Percentiles rank a stretch among this genome's conserved stretches.
Evolutionary conservation across 345 rosid species (phyloP).

Genomic region (Syzygium oleosum): DNA sequence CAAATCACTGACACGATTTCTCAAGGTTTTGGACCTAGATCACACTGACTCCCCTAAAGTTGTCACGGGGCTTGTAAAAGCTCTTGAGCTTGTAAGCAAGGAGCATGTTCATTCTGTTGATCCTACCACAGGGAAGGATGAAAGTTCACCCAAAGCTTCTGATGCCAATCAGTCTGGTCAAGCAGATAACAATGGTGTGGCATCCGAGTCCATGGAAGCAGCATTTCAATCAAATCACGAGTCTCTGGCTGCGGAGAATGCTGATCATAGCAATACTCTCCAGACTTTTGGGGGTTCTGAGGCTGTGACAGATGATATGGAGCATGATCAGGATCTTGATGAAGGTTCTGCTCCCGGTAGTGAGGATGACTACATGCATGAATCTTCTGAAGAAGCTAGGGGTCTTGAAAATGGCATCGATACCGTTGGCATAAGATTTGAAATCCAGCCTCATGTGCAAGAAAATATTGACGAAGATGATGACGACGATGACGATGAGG

Average conservation of each 20-base stretch:
- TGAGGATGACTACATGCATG: slow-evolving; percentile 92
- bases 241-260: slow-evolving; percentile 41
- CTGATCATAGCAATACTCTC: slow-evolving; percentile 38
- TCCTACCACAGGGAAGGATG: slow-evolving; percentile 47
- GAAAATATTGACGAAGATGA: slow-evolving; percentile 80
- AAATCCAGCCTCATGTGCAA: slow-evolving; percentile 68
- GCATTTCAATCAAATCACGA: slow-evolving; percentile 52
- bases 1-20: slow-evolving; percentile 62
- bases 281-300: slow-evolving; percentile 65
- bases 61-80: slow-evolving; percentile 72
- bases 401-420: slow-evolving; percentile 68
- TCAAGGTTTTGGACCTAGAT: slow-evolving; percentile 87
- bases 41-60: slow-evolving; percentile 78
- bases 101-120: slow-evolving; percentile 72
- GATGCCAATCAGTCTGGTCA: slow-evolving; percentile 41
- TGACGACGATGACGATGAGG: slow-evolving; percentile 69
- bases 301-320: slow-evolving; percentile 90
- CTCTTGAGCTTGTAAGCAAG: slow-evolving; percentile 87
- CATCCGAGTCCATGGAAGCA: slow-evolving; percentile 45
- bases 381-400: slow-evolving; percentile 63
- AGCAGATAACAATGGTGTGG: slow-evolving; percentile 42
- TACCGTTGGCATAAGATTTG: slow-evolving; percentile 62
- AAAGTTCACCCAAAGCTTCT: slow-evolving; percentile 47
- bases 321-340: slow-evolving; percentile 88
- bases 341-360: slow-evolving; percentile 56